These are phyloP conservation scores for Lodderomyces oxycetoniae DNA, from an alignment of 1,139 yeast species.

Conservation along the genomic window DNA sequence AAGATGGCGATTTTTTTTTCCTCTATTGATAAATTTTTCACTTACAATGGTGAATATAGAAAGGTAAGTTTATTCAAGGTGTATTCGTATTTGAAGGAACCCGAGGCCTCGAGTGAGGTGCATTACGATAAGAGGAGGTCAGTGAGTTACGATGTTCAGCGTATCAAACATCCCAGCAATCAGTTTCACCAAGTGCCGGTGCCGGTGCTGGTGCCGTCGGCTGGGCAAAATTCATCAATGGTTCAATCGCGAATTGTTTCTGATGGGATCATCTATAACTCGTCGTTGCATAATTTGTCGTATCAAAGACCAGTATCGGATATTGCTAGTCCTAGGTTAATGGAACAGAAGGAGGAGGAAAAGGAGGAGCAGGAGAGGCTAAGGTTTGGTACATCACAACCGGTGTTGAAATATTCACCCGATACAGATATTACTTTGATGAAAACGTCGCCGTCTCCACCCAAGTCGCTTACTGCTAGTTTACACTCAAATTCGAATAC, in stretches of 20 bases:
- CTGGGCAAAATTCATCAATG: no score
- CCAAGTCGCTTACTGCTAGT: constrained; percentile 12
- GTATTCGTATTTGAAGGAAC: constrained; percentile 7
- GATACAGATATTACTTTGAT: no score
- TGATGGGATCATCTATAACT: constrained; percentile 15
- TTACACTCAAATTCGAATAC: constrained; percentile 14
- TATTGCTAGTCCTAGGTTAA: constrained; percentile 14
- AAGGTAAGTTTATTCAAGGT: constrained; percentile 1
- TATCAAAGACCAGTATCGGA: constrained; percentile 1
- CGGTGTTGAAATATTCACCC: no score
- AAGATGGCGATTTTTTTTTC: no score
- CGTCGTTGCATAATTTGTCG: not conserved
- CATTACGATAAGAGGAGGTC: constrained; percentile 20
- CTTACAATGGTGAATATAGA: no score
- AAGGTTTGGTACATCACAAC: no score
- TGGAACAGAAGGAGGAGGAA: constrained; percentile 12
- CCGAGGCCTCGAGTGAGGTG: constrained; percentile 6
- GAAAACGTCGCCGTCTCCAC: constrained; percentile 9
- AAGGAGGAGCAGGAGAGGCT: no score
- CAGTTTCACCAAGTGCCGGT: no score
- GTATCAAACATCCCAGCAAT: constrained; percentile 19
- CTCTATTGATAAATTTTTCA: no score
- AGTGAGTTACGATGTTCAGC: constrained; percentile 28
- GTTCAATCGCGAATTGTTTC: constrained; percentile 16
- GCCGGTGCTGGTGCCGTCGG: no score